phyloP scores from a whole-genome alignment of 805 yeast species.

The Lipomyces starkeyi region DNA sequence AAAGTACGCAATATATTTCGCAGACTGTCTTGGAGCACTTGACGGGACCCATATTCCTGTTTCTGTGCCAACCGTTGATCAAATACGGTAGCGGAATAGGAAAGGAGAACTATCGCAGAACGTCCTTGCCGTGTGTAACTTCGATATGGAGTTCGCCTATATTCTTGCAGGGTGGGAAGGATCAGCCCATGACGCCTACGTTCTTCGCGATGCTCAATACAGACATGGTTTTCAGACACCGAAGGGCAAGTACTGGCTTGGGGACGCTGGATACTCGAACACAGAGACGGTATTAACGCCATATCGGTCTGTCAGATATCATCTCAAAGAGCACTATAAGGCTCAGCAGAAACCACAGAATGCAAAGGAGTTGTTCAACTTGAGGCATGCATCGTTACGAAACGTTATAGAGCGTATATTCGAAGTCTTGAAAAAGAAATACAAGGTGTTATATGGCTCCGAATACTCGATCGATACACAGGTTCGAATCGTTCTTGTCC shows the following conservation, averaged over 20 bases:
- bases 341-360: not conserved
- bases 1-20: not conserved
- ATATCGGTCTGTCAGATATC: not conserved
- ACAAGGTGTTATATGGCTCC: not conserved
- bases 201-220: conserved; percentile 1
- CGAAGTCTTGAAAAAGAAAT: not conserved
- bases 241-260: conserved; percentile 1
- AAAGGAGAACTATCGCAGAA: not conserved
- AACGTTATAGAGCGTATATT: not conserved
- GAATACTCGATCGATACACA: not conserved
- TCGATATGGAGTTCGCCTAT: not conserved
- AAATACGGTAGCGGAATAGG: not conserved
- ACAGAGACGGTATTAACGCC: not conserved
- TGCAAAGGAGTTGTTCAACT: conserved; percentile 2
- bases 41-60: not conserved
- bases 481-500: too few species aligned
- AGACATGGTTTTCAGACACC: conserved; percentile 2
- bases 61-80: not conserved
- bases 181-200: conserved; percentile 1
- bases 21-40: not conserved
- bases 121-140: not conserved
- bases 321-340: not conserved
- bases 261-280: not conserved
- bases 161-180: not conserved
- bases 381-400: not conserved